phyloP scores from a whole-genome alignment of 2,329 filamentous ascomycete genomes.

The Gliomastix tumulicola region DNA sequence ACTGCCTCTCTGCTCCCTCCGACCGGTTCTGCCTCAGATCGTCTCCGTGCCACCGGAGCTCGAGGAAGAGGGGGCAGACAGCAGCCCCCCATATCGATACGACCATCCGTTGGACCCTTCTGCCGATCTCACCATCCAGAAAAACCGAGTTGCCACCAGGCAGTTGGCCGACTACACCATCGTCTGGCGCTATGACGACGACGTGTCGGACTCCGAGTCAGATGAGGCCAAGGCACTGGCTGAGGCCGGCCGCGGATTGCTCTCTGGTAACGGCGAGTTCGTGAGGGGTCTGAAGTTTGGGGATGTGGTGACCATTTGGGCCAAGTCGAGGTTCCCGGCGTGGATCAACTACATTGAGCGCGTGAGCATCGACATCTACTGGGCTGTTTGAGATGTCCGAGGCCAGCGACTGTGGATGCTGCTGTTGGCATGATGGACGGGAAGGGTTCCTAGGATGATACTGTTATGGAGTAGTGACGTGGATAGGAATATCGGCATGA shows the following conservation, averaged over 20 bases:
- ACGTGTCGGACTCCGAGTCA: slow-evolving; percentile 31
- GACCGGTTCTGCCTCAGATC: slow-evolving; percentile 27
- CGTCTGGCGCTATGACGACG: slow-evolving; percentile 46
- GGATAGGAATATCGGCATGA: no score
- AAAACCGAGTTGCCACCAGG: slow-evolving; percentile 30
- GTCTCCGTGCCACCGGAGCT: no score
- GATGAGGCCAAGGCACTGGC: slow-evolving; percentile 28
- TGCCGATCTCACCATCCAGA: slow-evolving; percentile 36
- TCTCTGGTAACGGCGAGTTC: slow-evolving; percentile 46
- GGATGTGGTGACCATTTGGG: slow-evolving; percentile 57
- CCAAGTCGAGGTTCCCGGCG: slow-evolving; percentile 44
- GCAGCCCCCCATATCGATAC: slow-evolving; percentile 23
- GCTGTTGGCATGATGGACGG: no score
- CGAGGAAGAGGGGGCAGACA: slow-evolving; percentile 10
- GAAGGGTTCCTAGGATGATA: no score
- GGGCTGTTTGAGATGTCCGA: slow-evolving; percentile 42
- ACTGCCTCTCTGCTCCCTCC: slow-evolving; percentile 25
- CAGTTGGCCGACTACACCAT: slow-evolving; percentile 34
- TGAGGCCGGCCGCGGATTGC: slow-evolving; percentile 39
- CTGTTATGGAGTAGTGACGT: no score
- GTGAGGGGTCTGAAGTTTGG: slow-evolving; percentile 49
- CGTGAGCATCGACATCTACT: slow-evolving; percentile 50
- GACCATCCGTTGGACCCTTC: slow-evolving; percentile 26
- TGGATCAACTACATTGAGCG: slow-evolving; percentile 47
- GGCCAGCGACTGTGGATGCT: no score